Conservation (phyloP, 2,329 filamentous ascomycete species). For the Clonostachys rhizophaga region DNA sequence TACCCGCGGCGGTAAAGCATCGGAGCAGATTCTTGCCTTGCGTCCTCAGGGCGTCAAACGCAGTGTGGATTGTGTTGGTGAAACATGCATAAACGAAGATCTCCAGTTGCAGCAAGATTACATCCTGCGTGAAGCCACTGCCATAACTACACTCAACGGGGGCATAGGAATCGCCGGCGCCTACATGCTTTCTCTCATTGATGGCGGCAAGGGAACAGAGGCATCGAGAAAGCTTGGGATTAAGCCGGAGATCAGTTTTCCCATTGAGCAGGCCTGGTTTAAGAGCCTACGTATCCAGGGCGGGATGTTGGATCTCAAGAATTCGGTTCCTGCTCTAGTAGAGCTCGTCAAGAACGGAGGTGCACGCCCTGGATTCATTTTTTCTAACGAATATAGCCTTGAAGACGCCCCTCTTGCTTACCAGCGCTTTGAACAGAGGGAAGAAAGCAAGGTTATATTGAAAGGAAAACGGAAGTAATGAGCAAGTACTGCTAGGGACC, state of each 20-base stretch:
- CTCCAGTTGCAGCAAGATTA: constrained; percentile 9
- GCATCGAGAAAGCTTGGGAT: not conserved
- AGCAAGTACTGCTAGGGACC: too few species aligned
- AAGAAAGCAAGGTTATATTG: constrained; percentile 11
- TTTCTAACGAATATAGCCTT: constrained; percentile 14
- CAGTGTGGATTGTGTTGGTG: constrained; percentile 11
- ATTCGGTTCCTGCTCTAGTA: constrained; percentile 7
- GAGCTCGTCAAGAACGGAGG: constrained; percentile 13
- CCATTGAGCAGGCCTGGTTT: not conserved
- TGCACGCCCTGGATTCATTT: constrained; percentile 18
- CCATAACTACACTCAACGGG: not conserved
- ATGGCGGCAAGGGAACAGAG: not conserved
- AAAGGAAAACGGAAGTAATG: too few species aligned
- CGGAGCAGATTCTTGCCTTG: constrained; percentile 21
- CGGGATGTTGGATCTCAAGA: not conserved
- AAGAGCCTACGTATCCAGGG: not conserved
- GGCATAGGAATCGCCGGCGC: not conserved
- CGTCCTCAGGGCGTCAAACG: constrained; percentile 10
- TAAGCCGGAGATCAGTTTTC: not conserved
- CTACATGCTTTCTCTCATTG: not conserved
- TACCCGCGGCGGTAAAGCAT: too few species aligned
- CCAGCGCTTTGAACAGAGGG: constrained; percentile 12
- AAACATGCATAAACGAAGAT: constrained; percentile 9
- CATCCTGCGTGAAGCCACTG: constrained; percentile 1
- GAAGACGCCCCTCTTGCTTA: constrained; percentile 18